Conservation (phyloP, 257 asterid genomes). For the Thymus quinquecostatus region DNA sequence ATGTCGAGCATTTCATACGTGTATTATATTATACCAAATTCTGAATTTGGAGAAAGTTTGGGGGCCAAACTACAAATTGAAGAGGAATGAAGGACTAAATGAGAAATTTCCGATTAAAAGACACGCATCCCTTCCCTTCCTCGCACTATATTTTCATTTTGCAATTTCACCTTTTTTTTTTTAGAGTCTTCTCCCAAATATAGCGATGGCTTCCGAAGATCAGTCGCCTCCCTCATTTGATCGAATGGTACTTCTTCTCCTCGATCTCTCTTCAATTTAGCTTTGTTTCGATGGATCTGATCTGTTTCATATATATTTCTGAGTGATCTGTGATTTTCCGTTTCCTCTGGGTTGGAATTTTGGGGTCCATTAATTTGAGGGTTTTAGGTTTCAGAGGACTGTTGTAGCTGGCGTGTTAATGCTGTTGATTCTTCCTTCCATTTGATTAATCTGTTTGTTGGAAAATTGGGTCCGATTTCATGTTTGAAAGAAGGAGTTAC, state of each 20-base stretch:
- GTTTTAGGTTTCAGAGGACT: neutral
- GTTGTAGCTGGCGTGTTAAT: too few relatives aligned
- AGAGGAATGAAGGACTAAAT: slow-evolving; percentile 27
- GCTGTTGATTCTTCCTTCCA: slow-evolving; percentile 12
- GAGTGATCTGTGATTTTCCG: slow-evolving; percentile 23
- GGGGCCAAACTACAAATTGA: slow-evolving; percentile 17
- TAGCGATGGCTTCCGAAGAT: slow-evolving; percentile 42
- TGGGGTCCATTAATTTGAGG: slow-evolving; percentile 11
- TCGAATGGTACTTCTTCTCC: slow-evolving; percentile 45
- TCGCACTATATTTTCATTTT: too few relatives aligned
- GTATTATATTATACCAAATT: too few relatives aligned
- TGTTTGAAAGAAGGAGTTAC: neutral
- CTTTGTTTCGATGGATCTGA: slow-evolving; percentile 39
- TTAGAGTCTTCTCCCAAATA: neutral
- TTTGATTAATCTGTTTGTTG: slow-evolving; percentile 16
- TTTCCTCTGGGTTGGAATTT: neutral
- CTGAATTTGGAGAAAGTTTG: neutral
- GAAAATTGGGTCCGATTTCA: slow-evolving; percentile 2
- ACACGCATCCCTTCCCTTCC: too few relatives aligned
- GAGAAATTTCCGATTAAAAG: neutral
- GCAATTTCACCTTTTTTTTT: neutral
- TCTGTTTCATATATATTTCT: slow-evolving; percentile 14
- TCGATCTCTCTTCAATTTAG: slow-evolving; percentile 29
- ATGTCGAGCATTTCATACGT: too few relatives aligned
- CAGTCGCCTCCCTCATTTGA: slow-evolving; percentile 49